These are phyloP conservation scores for Salvia rosmarinus DNA, from an alignment of 257 asterid species.

Conservation along the genomic window DNA sequence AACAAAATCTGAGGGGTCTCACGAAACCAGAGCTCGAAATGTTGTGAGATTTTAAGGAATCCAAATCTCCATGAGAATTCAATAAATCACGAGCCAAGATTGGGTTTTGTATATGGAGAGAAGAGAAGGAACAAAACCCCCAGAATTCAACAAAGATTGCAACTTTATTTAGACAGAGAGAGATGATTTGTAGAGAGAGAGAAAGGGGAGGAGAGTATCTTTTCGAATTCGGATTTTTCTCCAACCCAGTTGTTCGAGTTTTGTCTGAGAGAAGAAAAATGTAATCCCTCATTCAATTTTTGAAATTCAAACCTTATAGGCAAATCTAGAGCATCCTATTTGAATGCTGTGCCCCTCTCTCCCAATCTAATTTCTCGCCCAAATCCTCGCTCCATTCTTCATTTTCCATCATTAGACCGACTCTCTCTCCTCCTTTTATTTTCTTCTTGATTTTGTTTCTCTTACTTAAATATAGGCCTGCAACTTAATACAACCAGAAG, in stretches of 20 bases:
- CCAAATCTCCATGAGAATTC: too few relatives aligned
- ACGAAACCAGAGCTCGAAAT: conserved; percentile 13
- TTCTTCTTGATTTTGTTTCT: conserved; percentile 2
- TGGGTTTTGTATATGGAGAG: conserved; percentile 42
- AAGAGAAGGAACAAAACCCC: conserved; percentile 16
- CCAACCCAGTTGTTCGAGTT: conserved; percentile 47
- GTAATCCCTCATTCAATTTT: neutral
- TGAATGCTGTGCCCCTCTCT: conserved; percentile 40
- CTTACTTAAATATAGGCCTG: neutral
- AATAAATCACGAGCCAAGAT: conserved; percentile 35
- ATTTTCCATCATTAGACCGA: conserved; percentile 38
- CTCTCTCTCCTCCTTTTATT: conserved; percentile 27
- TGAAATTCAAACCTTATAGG: conserved; percentile 35
- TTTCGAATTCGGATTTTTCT: conserved; percentile 54
- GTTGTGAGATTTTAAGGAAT: conserved; percentile 38
- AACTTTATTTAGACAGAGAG: conserved; percentile 21
- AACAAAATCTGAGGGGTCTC: conserved; percentile 39
- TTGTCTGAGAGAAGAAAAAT: conserved; percentile 39
- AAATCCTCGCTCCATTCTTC: conserved; percentile 49
- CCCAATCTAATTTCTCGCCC: conserved; percentile 55
- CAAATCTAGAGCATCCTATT: conserved; percentile 62
- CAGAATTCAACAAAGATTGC: conserved; percentile 49
- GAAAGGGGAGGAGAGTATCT: conserved; percentile 43
- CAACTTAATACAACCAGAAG: too few relatives aligned
- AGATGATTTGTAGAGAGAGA: too few relatives aligned